phyloP scores from a whole-genome alignment of 306 rosid species.

The Dryas drummondii region DNA sequence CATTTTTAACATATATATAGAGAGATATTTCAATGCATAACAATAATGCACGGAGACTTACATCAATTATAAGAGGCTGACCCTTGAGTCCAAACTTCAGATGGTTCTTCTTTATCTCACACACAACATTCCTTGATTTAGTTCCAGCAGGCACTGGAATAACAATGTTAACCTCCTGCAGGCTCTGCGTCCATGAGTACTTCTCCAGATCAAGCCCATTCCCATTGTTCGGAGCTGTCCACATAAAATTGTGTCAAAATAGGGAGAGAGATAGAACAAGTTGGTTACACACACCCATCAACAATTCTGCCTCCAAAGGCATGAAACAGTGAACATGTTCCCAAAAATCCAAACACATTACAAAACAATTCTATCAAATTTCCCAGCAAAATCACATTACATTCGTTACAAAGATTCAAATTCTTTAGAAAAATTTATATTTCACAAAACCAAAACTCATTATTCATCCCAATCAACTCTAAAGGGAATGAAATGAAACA shows the following conservation, averaged over 20 bases:
- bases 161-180: constrained; percentile 72
- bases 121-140: constrained; percentile 60
- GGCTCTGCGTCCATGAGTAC: constrained; percentile 83
- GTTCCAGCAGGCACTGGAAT: constrained; percentile 83
- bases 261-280: background rate
- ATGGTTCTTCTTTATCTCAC: constrained; percentile 84
- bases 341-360: constrained; percentile 5
- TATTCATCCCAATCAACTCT: background rate
- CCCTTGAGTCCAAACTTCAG: constrained; percentile 89
- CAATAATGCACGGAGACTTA: constrained; percentile 28
- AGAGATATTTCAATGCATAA: background rate
- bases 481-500: too few relatives aligned
- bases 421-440: background rate
- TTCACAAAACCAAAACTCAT: background rate
- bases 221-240: constrained; percentile 73
- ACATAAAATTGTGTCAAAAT: constrained; percentile 3
- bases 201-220: constrained; percentile 88
- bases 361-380: background rate
- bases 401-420: background rate
- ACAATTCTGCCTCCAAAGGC: background rate
- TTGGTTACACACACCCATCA: background rate
- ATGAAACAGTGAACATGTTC: background rate
- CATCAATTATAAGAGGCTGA: constrained; percentile 88
- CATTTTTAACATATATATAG: too few relatives aligned
- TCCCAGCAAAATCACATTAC: background rate